phyloP scores from a whole-genome alignment of 805 yeast species.

The Tetrapisispora iriomotensis region DNA sequence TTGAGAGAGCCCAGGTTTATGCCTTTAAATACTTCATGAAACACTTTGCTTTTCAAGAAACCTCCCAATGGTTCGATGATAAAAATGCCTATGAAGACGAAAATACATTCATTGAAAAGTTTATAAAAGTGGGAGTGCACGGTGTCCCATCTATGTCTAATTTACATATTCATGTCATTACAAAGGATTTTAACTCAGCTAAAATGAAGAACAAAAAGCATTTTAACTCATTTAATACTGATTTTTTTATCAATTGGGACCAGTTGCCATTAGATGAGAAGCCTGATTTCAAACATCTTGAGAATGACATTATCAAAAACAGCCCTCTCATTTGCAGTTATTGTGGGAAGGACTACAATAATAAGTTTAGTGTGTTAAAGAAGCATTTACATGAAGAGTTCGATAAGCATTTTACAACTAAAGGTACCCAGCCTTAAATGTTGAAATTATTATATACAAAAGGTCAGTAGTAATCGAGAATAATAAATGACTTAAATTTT shows the following conservation, averaged over 20 bases:
- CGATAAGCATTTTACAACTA: conserved; percentile 13
- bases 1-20: conserved; percentile 21
- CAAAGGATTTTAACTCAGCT: conserved; percentile 49
- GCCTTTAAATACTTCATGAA: conserved; percentile 22
- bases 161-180: conserved; percentile 64
- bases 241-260: conserved; percentile 50
- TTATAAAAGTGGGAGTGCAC: conserved; percentile 54
- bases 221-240: conserved; percentile 60
- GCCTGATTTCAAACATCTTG: conserved; percentile 34
- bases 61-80: conserved; percentile 9
- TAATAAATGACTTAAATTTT: no score
- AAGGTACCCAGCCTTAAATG: background rate
- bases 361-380: conserved; percentile 36
- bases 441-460: background rate
- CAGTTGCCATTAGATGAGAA: conserved; percentile 33
- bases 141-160: conserved; percentile 60
- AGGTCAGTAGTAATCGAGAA: no score
- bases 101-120: conserved; percentile 13
- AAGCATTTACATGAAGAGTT: conserved; percentile 34
- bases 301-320: conserved; percentile 19
- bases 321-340: conserved; percentile 34
- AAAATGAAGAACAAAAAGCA: conserved; percentile 53
- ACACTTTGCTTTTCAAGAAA: conserved; percentile 6
- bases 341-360: conserved; percentile 34
- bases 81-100: conserved; percentile 11